phyloP scores from a whole-genome alignment of 805 yeast genomes.

The Candida jianshihensis region DNA sequence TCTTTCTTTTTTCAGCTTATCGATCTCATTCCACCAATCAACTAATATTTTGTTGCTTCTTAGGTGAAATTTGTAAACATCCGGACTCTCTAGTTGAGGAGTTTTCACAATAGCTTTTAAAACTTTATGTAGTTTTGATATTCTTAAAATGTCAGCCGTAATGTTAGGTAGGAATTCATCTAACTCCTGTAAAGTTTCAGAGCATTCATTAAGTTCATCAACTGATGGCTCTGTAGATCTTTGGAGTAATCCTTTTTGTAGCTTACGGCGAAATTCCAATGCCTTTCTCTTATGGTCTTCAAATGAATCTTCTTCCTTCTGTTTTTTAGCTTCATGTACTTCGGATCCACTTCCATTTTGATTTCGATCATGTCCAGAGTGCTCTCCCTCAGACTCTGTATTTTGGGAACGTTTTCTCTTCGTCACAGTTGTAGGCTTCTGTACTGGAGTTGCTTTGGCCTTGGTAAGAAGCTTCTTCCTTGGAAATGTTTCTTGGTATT shows the following conservation, averaged over 20 bases:
- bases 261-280: conserved; percentile 31
- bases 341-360: conserved; percentile 1
- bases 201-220: conserved; percentile 24
- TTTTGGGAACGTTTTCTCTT: too few species aligned
- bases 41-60: conserved; percentile 33
- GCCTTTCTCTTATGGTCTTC: conserved; percentile 3
- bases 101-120: conserved; percentile 39
- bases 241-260: conserved; percentile 43
- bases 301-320: neutral
- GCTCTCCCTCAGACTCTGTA: conserved; percentile 2
- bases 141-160: conserved; percentile 31
- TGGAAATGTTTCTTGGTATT: neutral
- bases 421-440: neutral
- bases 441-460: neutral
- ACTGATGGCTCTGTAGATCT: conserved; percentile 33
- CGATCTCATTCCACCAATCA: conserved; percentile 35
- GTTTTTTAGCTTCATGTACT: too few species aligned
- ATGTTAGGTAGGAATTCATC: conserved; percentile 33
- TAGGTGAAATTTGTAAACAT: conserved; percentile 39
- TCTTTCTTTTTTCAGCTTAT: conserved; percentile 30
- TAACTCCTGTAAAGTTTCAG: conserved; percentile 31
- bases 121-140: conserved; percentile 46
- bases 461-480: neutral
- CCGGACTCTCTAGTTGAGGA: conserved; percentile 32
- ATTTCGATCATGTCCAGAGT: neutral